Conservation (phyloP, 1,284 basidiomycete genomes). For the Inonotus obliquus region DNA sequence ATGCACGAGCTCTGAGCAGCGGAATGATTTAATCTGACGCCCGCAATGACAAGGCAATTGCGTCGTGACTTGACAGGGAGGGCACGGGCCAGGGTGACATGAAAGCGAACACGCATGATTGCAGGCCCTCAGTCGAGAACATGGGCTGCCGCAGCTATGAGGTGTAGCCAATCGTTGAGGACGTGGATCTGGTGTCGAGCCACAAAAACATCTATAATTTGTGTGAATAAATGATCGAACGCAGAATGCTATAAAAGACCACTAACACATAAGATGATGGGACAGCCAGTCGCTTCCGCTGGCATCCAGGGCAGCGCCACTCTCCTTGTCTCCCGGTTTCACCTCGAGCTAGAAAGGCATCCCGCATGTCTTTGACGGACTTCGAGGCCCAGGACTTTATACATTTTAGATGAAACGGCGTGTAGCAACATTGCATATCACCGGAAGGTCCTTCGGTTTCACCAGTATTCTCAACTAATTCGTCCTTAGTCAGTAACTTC, state of each 20-base stretch:
- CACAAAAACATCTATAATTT: slow-evolving; percentile 74
- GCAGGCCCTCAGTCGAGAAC: slow-evolving; percentile 61
- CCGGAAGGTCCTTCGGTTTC: slow-evolving; percentile 25
- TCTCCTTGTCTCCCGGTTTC: slow-evolving; percentile 59
- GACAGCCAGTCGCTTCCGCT: slow-evolving; percentile 60
- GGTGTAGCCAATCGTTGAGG: slow-evolving; percentile 69
- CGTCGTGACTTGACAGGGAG: slow-evolving; percentile 55
- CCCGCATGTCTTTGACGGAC: slow-evolving; percentile 71
- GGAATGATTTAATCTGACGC: slow-evolving; percentile 53
- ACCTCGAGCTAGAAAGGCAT: slow-evolving; percentile 71
- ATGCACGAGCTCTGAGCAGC: slow-evolving; percentile 52
- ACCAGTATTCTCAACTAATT: slow-evolving; percentile 23
- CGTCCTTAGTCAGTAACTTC: background rate
- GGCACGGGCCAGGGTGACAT: slow-evolving; percentile 78
- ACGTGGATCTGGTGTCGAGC: slow-evolving; percentile 65
- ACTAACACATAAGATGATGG: slow-evolving; percentile 67
- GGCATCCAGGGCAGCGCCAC: slow-evolving; percentile 89
- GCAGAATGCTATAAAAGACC: background rate
- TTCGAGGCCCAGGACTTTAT: slow-evolving; percentile 74
- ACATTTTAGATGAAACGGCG: slow-evolving; percentile 80
- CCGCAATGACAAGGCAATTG: slow-evolving; percentile 65
- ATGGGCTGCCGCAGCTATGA: slow-evolving; percentile 81
- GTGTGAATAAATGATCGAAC: background rate
- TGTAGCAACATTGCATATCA: slow-evolving; percentile 68
- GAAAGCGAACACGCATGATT: slow-evolving; percentile 66